Base-by-base conservation (phyloP, 352 stramenopile species). In the Phytophthora tubulina region DNA sequence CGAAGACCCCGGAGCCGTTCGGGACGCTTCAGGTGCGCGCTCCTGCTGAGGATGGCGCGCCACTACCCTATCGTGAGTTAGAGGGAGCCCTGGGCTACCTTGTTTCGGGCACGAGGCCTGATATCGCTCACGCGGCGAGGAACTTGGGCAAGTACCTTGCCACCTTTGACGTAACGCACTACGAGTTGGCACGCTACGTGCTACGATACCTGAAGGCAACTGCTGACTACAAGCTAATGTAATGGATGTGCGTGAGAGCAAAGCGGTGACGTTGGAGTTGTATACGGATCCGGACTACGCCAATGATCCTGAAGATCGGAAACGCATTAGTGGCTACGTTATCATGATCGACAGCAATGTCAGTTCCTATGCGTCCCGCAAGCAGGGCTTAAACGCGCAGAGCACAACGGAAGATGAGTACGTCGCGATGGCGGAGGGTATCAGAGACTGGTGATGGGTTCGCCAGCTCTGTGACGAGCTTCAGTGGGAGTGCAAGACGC, bases 371-470 rank as follows among this genome's bases (percentile, higher is more conserved):
- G 63, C 38, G 0, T 80, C 75, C 0, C 44, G 56, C 3, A 82
- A 82, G 32, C 65, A 82, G 51, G 63, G 42, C 3, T 58, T 82
- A 15, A 75, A 72, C 15, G 66, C 76, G 0, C 53, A 61, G 7
- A 77, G 69, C 36, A 84, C 72, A 0, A 70, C 58, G 6, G 67
- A 83, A 35, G 63, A 64, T 0, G 76, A 74, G 51, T 80, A 79
- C 9, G 39, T 75, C 17, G 68, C 72, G 0, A 76, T 80, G 68
- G 31, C 53, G 6, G 68, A 80, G 50, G 55, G 64, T 0, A 50
- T 44, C 0, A 46, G 52, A 2, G 72, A 83, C 33, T 11, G 78
- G 0, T 10, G 63, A 35, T 83, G 65, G 69, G 27, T 62, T n/a
- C 13, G 41, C 17, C 54, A 62, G 15, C 54, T 59, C 17, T 62